Percentiles rank a stretch among this genome's conserved stretches.
phyloP scores from a whole-genome alignment of 495 filamentous ascomycete genomes.

The Aspergillus bertholletiae region DNA sequence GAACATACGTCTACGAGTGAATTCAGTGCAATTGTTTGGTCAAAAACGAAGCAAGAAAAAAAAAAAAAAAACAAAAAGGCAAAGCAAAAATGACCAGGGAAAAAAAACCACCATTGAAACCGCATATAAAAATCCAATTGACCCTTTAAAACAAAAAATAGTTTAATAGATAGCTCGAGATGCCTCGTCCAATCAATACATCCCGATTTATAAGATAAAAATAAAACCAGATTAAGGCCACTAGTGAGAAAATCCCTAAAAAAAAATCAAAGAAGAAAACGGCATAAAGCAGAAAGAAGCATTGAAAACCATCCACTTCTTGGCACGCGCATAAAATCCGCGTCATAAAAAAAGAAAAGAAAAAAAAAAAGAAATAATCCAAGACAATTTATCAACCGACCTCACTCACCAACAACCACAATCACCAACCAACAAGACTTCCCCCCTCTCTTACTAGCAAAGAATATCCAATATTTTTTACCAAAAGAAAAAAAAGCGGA shows the following conservation, averaged over 20 bases:
- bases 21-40: constrained; percentile 16
- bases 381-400: neutral
- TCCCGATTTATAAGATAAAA: no score
- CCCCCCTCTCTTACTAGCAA: no score
- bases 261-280: neutral
- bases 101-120: no score
- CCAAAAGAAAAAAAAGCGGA: neutral
- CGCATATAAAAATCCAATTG: no score
- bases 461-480: no score
- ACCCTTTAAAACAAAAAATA: no score
- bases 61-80: no score
- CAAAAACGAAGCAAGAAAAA: no score
- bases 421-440: neutral
- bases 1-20: constrained; percentile 43
- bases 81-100: no score
- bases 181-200: no score
- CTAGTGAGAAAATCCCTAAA: no score
- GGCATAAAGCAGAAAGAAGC: neutral
- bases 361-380: constrained; percentile 5
- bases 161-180: no score
- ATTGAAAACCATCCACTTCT: constrained; percentile 1
- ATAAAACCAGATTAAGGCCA: neutral
- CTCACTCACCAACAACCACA: neutral
- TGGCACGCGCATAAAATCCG: constrained; percentile 5
- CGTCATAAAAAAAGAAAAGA: neutral